Conservation (phyloP, 176 grass and related monocot genomes). For the Zoysia japonica region DNA sequence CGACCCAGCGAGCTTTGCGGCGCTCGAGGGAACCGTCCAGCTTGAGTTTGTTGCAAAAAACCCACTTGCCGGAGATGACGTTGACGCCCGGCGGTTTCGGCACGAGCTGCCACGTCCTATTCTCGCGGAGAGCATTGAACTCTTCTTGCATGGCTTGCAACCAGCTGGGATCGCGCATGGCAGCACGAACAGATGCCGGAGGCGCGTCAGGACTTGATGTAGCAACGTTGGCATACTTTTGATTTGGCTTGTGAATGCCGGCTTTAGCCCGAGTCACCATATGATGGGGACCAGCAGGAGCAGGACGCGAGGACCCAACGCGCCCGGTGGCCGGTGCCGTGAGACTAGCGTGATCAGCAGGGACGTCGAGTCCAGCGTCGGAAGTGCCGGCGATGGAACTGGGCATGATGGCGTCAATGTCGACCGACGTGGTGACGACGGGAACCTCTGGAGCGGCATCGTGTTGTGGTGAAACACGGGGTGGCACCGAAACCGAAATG, state of each 20-base stretch:
- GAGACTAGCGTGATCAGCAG: too few relatives aligned
- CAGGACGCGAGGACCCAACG: too few relatives aligned
- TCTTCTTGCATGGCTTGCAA: background rate
- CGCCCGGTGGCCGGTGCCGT: too few relatives aligned
- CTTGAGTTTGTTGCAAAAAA: background rate
- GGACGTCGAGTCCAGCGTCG: too few relatives aligned
- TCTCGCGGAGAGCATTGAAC: background rate
- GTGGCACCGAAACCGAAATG: too few relatives aligned
- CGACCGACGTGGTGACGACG: too few relatives aligned
- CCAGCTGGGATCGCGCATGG: background rate
- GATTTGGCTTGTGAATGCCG: background rate
- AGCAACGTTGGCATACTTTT: background rate
- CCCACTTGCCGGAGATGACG: background rate
- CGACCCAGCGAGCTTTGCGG: background rate
- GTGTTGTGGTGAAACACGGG: too few relatives aligned
- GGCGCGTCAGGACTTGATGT: background rate
- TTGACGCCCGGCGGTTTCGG: background rate
- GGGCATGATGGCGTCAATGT: too few relatives aligned
- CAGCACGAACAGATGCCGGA: background rate
- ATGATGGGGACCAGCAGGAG: too few relatives aligned
- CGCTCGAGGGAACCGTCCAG: background rate
- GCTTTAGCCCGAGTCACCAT: too few relatives aligned
- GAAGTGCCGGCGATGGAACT: too few relatives aligned
- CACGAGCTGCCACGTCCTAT: background rate
- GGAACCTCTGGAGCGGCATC: too few relatives aligned